Conservation (phyloP, 257 asterid genomes). For the Penstemon barbatus region DNA sequence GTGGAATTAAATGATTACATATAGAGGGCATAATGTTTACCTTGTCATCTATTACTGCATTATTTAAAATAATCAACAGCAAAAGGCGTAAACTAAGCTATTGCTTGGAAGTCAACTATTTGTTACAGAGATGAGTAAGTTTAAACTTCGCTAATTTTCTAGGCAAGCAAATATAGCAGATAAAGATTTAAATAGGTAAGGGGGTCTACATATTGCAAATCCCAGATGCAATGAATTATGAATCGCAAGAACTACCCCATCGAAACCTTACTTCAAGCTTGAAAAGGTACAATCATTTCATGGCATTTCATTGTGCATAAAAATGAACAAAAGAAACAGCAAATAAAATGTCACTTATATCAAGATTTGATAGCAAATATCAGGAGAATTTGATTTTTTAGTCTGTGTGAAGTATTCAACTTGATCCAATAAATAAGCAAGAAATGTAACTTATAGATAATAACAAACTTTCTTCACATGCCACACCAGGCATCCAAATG, state of each 20-base stretch:
- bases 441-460: neutral
- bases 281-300: too few species aligned
- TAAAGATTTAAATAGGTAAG: neutral
- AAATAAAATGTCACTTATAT: too few species aligned
- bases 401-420: too few species aligned
- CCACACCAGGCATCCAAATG: conserved; percentile 9
- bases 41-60: neutral
- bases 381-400: too few species aligned
- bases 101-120: neutral
- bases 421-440: neutral
- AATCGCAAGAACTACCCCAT: neutral
- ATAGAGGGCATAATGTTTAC: neutral
- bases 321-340: too few species aligned
- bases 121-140: neutral
- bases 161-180: neutral
- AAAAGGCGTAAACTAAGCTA: neutral
- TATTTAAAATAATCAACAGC: neutral
- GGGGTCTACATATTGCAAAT: neutral
- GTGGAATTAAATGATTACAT: neutral
- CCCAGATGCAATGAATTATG: neutral
- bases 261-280: too few species aligned
- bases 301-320: too few species aligned
- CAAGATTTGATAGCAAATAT: too few species aligned
- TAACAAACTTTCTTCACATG: neutral
- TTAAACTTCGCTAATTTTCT: neutral